These are phyloP conservation scores for Leishmania braziliensis DNA, from an alignment of 208 protist species.

Conservation along the genomic window DNA sequence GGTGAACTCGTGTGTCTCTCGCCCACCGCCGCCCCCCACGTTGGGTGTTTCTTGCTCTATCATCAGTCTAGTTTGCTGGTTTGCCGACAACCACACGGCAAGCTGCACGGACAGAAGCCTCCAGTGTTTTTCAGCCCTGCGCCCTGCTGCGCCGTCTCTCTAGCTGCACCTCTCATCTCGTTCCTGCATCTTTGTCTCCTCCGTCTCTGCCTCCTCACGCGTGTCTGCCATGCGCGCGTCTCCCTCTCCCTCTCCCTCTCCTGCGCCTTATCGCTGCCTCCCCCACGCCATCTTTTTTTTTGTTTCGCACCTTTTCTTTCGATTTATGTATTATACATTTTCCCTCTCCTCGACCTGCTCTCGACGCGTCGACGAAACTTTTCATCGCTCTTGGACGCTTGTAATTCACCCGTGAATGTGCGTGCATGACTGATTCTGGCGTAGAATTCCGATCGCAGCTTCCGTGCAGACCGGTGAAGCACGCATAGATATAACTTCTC, in stretches of 20 bases:
- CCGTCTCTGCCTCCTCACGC: not conserved
- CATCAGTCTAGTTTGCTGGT: not conserved
- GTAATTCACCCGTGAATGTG: not conserved
- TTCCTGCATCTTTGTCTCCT: not conserved
- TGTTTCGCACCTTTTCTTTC: too few relatives aligned
- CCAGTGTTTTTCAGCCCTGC: not conserved
- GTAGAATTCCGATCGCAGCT: not conserved
- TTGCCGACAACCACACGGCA: not conserved
- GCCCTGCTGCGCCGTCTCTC: not conserved
- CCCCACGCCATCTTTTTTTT: not conserved
- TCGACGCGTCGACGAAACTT: not conserved
- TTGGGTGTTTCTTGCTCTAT: not conserved
- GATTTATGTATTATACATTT: not conserved
- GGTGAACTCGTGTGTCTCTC: not conserved
- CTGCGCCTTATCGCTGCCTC: not conserved
- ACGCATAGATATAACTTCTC: not conserved
- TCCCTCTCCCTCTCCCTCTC: not conserved
- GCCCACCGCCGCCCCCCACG: not conserved
- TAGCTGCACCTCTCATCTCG: not conserved
- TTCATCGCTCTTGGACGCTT: not conserved
- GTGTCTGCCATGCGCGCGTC: not conserved
- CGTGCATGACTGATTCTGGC: not conserved
- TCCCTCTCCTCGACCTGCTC: not conserved
- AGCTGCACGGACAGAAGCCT: not conserved
- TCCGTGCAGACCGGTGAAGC: not conserved